phyloP scores from a whole-genome alignment of 2,329 filamentous ascomycete species.

The Sarocladiaceae sp. region DNA sequence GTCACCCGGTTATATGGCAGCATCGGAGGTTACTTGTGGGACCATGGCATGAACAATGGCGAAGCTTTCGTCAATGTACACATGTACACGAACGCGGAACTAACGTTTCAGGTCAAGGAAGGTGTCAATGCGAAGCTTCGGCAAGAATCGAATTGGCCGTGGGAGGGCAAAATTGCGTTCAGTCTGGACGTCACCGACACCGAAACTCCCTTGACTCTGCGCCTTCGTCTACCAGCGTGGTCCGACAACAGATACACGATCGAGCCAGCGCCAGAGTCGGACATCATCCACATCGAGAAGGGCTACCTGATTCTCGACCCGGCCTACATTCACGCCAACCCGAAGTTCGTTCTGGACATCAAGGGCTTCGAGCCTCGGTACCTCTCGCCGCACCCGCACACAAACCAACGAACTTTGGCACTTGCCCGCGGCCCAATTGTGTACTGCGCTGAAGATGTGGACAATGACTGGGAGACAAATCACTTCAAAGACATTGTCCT shows the following conservation, averaged over 20 bases:
- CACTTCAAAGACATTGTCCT: slow-evolving; percentile 44
- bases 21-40: slow-evolving; percentile 52
- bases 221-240: slow-evolving; percentile 50
- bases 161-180: slow-evolving; percentile 46
- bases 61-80: slow-evolving; percentile 44
- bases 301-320: slow-evolving; percentile 43
- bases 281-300: slow-evolving; percentile 19
- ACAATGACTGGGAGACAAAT: slow-evolving; percentile 48
- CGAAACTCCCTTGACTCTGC: slow-evolving; percentile 25
- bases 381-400: slow-evolving; percentile 47
- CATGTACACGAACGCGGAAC: slow-evolving; percentile 44
- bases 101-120: slow-evolving; percentile 30
- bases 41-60: slow-evolving; percentile 23
- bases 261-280: slow-evolving; percentile 22
- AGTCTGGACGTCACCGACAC: slow-evolving; percentile 25
- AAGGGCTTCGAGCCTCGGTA: slow-evolving; percentile 41
- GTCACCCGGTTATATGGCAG: slow-evolving; percentile 48
- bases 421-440: slow-evolving; percentile 51
- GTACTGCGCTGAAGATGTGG: slow-evolving; percentile 54
- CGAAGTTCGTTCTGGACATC: slow-evolving; percentile 27
- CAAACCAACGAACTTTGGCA: slow-evolving; percentile 46
- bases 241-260: slow-evolving; percentile 27
- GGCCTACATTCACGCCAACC: slow-evolving; percentile 30
- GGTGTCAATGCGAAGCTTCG: slow-evolving; percentile 30
- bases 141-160: slow-evolving; percentile 51